phyloP scores from a whole-genome alignment of 2,329 filamentous ascomycete species.

The Aspergillus ochraceus region DNA sequence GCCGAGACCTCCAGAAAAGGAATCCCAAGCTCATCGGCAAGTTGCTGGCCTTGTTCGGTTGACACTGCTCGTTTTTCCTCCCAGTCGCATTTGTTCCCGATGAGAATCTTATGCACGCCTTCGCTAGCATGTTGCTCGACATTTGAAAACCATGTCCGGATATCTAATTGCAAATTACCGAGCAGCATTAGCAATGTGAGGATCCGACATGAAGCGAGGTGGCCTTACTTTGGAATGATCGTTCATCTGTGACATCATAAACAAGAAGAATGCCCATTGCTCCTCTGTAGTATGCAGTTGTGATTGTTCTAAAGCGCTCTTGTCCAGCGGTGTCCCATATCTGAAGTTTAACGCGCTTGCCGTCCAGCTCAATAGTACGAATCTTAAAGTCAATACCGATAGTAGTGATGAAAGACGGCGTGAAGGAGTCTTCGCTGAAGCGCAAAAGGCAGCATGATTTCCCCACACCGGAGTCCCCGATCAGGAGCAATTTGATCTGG shows the following conservation, averaged over 20 bases:
- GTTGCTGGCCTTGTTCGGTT: conserved; percentile 86
- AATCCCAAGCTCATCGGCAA: conserved; percentile 94
- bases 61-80: conserved; percentile 96
- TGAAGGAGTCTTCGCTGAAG: conserved; percentile 97
- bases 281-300: conserved; percentile 96
- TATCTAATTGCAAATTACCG: conserved; percentile 61
- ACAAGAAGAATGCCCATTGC: conserved; percentile 98
- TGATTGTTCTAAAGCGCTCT: conserved; percentile 98
- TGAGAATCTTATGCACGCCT: conserved; percentile 99
- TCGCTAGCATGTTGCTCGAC: conserved; percentile 97
- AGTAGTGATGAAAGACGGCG: conserved; percentile 95
- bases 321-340: conserved; percentile 99
- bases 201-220: not conserved
- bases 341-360: conserved; percentile 97
- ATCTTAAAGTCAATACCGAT: conserved; percentile 99
- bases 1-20: conserved; percentile 98
- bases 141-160: conserved; percentile 99
- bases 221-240: conserved; percentile 86
- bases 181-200: conserved; percentile 11
- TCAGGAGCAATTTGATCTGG: conserved; percentile 94
- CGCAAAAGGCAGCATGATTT: conserved; percentile 96
- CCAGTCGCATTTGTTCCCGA: conserved; percentile 99
- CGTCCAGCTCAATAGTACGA: conserved; percentile 96
- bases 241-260: conserved; percentile 96
- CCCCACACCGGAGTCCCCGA: conserved; percentile 93